Base-by-base conservation (phyloP, 2,329 filamentous ascomycete species). In the Alternaria infectoria region DNA sequence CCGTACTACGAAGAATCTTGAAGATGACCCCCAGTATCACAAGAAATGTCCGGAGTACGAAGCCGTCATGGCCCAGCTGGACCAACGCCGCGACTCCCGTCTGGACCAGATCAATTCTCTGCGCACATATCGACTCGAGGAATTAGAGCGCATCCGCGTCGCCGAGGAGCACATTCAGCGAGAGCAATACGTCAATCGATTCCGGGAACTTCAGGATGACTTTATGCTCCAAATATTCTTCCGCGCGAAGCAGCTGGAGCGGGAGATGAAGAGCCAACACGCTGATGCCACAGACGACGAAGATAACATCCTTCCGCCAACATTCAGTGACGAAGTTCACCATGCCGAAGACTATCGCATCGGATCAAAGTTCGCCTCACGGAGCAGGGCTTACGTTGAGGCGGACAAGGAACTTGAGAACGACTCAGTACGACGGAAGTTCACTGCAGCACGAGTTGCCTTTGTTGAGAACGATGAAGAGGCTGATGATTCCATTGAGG, bases 1-100 rank as follows among this genome's bases (percentile, higher is more conserved):
- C 57, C 84, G 88, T 32, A 86, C 82, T 55, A 79, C 90, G 61
- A 86, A 88, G 52, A 83, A 85, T 62, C 79, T 91, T 62, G 82
- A 88, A 65, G 81, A 85, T 52, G 83, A 88, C 55, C 82, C 86
- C 8, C 79, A 85, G 9, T 82, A 81, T 49, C 83, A 89, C 78
- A 84, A 86, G 72, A 77, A 85, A 66, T 84, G 83, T 12, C 80
- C 83, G 7, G 87, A 89, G 72, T 88, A 87, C 76, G 68, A 80
- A 10, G 76, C 81, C 17, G 79, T 90, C 58, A 82, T 85, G 69
- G 75, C 80, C 4, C 82, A 87, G 64, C 83, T 93, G 12, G 80
- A 86, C 59, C 69, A 81, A 30, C 81, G 82, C 45, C 81, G 84
- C 45, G 81, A 80, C 28, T 61, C 71, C 25, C 77, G 83, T 26